phyloP scores from a whole-genome alignment of 1,284 basidiomycete species.

The Rhodotorula sp. region DNA sequence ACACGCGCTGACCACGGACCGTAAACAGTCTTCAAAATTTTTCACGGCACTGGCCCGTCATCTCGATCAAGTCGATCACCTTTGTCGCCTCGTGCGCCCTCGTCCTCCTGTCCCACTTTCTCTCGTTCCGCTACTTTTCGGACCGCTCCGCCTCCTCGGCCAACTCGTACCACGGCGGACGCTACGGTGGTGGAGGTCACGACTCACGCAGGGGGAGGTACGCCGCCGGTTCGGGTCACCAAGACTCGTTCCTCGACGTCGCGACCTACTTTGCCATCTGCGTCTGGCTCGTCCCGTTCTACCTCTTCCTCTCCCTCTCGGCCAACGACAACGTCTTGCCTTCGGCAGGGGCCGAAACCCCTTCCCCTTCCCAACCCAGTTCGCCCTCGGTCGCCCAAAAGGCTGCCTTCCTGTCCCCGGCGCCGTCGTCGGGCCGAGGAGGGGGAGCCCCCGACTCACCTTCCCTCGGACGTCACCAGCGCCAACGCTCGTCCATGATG shows the following conservation, averaged over 20 bases:
- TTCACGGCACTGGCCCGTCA: constrained; percentile 79
- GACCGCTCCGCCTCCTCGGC: constrained; percentile 52
- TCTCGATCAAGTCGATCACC: constrained; percentile 74
- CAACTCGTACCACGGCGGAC: constrained; percentile 13
- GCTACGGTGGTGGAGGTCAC: background rate
- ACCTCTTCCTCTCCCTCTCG: constrained; percentile 81
- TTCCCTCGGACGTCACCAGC: constrained; percentile 13
- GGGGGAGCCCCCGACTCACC: background rate
- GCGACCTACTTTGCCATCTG: constrained; percentile 89
- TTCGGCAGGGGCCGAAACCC: constrained; percentile 40
- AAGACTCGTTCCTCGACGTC: constrained; percentile 68
- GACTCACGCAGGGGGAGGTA: background rate
- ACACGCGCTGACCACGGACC: background rate
- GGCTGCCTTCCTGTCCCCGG: background rate
- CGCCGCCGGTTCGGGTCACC: background rate
- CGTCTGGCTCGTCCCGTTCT: constrained; percentile 67
- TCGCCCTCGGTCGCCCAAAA: constrained; percentile 3
- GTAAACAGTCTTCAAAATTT: constrained; percentile 66
- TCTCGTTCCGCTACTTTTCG: constrained; percentile 92
- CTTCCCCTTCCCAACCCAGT: constrained; percentile 3
- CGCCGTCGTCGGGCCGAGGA: background rate
- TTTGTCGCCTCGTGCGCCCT: constrained; percentile 80
- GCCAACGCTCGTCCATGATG: constrained; percentile 35
- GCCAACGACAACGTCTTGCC: constrained; percentile 93
- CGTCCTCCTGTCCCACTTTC: constrained; percentile 82